Base-by-base conservation (phyloP, 176 grass and related monocot genomes). In the Puccinellia tenuiflora region DNA sequence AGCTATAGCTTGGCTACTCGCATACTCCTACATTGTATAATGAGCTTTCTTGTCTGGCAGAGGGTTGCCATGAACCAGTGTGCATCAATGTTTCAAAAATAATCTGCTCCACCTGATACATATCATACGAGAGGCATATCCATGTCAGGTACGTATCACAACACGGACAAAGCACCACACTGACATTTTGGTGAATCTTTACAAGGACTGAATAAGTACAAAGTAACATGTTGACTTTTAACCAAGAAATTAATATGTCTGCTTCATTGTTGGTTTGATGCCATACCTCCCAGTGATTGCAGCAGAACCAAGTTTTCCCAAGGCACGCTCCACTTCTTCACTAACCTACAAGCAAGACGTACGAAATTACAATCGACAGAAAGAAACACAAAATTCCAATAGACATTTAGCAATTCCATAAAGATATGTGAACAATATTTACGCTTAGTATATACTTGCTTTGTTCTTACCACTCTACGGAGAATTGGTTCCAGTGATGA, bases 311-410 rank as follows among this genome's bases (percentile, higher is more conserved):
- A 94, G 62, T 59, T 81, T 92, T 42, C 54, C 87, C 46, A 94
- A 85, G 35, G 90, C 92, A 17, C 92, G 90, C 52, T 94, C 92
- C 56, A 94, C 90, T 90, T 94, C 92, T 92, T 94, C 92, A 81
- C 92, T 94, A 72, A 94, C 92, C 92, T 94, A 88, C 46, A 70
- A 51, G 10, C 1, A 39, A 61, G 43, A 43, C 2, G 13, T 80
- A 60, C 2, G 3, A 76, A 73, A 57, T 17, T 79, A 76, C 24
- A 51, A 80, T 57, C 3, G 35, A 77, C 8, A 63, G 22, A 80
- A 64, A 68, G 18, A 62, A 81, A 21, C 6, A 54, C 43, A 24
- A 81, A 21, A 68, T 63, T 29, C 17, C 29, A 16, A 57, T 25
- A 82, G 11, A 87, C 15, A 26, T 57, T 24, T 68, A 61, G 5